phyloP scores from a whole-genome alignment of 2,329 filamentous ascomycete species.

The Microsporum ferrugineum region DNA sequence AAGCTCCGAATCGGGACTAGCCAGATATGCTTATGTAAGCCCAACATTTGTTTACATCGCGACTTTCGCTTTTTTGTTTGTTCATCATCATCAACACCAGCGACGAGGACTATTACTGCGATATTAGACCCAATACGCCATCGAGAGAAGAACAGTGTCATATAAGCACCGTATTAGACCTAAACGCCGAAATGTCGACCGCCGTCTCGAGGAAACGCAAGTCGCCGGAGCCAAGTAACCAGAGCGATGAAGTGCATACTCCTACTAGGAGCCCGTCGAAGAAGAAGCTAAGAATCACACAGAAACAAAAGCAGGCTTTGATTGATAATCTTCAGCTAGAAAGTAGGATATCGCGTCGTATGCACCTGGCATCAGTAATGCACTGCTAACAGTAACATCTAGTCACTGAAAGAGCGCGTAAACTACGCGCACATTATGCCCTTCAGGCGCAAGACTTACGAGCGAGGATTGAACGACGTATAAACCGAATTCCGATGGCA shows the following conservation, averaged over 20 bases:
- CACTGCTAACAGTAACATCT: slow-evolving; percentile 7
- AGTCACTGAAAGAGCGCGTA: slow-evolving; percentile 82
- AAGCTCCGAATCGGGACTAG: slow-evolving; percentile 9
- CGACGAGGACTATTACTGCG: not conserved
- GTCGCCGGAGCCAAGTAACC: slow-evolving; percentile 22
- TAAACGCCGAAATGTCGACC: slow-evolving; percentile 24
- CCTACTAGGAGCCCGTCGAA: slow-evolving; percentile 49
- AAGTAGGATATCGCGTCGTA: slow-evolving; percentile 43
- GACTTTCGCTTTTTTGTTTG: not conserved
- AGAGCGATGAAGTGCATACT: slow-evolving; percentile 36
- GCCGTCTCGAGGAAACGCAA: slow-evolving; percentile 30
- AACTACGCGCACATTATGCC: slow-evolving; percentile 77
- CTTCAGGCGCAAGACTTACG: slow-evolving; percentile 76
- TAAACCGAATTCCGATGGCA: slow-evolving; percentile 77
- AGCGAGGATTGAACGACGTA: slow-evolving; percentile 78
- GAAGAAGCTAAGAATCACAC: slow-evolving; percentile 52
- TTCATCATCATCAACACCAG: not conserved
- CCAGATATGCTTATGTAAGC: not conserved
- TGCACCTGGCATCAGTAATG: slow-evolving; percentile 12
- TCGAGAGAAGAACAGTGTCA: not conserved
- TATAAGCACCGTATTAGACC: not conserved
- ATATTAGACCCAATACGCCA: not conserved
- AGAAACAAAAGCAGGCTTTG: slow-evolving; percentile 69
- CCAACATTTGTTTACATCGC: slow-evolving; percentile 13
- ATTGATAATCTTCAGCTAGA: slow-evolving; percentile 86